Percentiles rank a stretch among this genome's conserved stretches.
phyloP scores from a whole-genome alignment of 1,284 basidiomycete genomes.

The Thecaphora thlaspeos region DNA sequence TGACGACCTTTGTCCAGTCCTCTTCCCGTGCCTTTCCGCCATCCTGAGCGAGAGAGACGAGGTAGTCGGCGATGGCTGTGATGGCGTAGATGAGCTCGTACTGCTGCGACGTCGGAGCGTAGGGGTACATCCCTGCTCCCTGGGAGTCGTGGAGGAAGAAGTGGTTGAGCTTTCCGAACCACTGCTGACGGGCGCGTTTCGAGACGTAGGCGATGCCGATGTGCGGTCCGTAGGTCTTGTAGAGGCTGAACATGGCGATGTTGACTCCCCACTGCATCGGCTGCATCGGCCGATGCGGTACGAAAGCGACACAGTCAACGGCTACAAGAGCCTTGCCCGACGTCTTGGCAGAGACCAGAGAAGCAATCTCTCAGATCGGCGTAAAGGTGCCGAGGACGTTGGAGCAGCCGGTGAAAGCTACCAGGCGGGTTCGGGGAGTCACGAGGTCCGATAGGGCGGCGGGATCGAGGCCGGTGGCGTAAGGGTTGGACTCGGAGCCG shows the following conservation, averaged over 20 bases:
- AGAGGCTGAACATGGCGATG: constrained; percentile 70
- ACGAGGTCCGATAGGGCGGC: constrained; percentile 68
- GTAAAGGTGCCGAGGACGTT: constrained; percentile 72
- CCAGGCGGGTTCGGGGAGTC: constrained; percentile 67
- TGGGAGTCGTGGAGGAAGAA: constrained; percentile 65
- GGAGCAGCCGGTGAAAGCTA: constrained; percentile 73
- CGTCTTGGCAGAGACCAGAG: constrained; percentile 64
- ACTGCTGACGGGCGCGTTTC: constrained; percentile 60
- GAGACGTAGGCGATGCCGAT: constrained; percentile 69
- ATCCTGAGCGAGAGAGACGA: constrained; percentile 62
- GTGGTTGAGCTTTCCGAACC: constrained; percentile 67
- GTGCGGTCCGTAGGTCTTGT: constrained; percentile 78
- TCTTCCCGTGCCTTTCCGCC: not conserved
- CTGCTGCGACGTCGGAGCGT: constrained; percentile 62
- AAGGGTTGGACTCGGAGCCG: constrained; percentile 58
- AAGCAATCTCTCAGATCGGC: constrained; percentile 66
- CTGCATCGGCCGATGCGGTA: constrained; percentile 70
- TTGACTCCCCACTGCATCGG: constrained; percentile 73
- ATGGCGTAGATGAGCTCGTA: constrained; percentile 70
- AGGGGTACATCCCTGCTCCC: constrained; percentile 66
- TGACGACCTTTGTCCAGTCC: constrained; percentile 14
- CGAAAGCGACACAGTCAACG: constrained; percentile 76
- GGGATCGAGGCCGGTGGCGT: constrained; percentile 66
- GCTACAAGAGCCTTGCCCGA: constrained; percentile 64
- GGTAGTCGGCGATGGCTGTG: constrained; percentile 68